Evolutionary conservation across 2,329 filamentous ascomycete species (phyloP).

Genomic region (Sphaerulina populicola): DNA sequence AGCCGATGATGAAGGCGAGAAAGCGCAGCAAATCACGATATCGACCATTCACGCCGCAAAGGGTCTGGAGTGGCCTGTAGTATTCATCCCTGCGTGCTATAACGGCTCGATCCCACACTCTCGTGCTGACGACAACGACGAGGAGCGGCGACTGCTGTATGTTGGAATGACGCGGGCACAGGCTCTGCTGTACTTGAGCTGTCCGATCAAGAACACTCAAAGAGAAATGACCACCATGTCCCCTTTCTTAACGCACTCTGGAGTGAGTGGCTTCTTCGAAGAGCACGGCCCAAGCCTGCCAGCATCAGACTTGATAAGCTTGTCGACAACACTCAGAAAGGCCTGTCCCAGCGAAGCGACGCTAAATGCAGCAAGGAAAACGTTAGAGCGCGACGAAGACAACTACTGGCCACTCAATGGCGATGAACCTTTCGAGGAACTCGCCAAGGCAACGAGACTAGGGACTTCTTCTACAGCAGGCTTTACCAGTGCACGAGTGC

Average conservation of each 20-base stretch:
- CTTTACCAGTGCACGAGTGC: slow-evolving; percentile 17
- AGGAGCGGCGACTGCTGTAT: slow-evolving; percentile 82
- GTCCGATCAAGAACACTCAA: slow-evolving; percentile 59
- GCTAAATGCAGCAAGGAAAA: slow-evolving; percentile 44
- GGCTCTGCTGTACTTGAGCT: slow-evolving; percentile 75
- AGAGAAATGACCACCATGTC: slow-evolving; percentile 58
- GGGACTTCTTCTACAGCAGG: slow-evolving; percentile 4
- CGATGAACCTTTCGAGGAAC: slow-evolving; percentile 35
- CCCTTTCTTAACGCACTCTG: slow-evolving; percentile 56
- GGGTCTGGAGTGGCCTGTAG: slow-evolving; percentile 89
- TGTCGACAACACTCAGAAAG: slow-evolving; percentile 64
- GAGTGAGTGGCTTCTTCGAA: slow-evolving; percentile 47
- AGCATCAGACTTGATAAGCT: slow-evolving; percentile 52
- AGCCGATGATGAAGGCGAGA: slow-evolving; percentile 50
- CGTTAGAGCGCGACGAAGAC: slow-evolving; percentile 55
- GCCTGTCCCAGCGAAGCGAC: slow-evolving; percentile 49
- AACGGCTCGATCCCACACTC: slow-evolving; percentile 85
- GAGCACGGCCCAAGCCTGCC: slow-evolving; percentile 63
- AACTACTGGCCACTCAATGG: slow-evolving; percentile 60
- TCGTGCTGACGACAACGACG: slow-evolving; percentile 72
- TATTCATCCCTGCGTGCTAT: slow-evolving; percentile 86
- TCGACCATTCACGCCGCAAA: slow-evolving; percentile 96
- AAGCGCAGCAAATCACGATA: slow-evolving; percentile 63
- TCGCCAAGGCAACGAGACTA: slow-evolving; percentile 29
- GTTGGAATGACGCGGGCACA: slow-evolving; percentile 96